Percentiles rank a stretch among this genome's conserved stretches.
Evolutionary conservation across 306 rosid genomes (phyloP).

Genomic region (Cicer chorassanicum): DNA sequence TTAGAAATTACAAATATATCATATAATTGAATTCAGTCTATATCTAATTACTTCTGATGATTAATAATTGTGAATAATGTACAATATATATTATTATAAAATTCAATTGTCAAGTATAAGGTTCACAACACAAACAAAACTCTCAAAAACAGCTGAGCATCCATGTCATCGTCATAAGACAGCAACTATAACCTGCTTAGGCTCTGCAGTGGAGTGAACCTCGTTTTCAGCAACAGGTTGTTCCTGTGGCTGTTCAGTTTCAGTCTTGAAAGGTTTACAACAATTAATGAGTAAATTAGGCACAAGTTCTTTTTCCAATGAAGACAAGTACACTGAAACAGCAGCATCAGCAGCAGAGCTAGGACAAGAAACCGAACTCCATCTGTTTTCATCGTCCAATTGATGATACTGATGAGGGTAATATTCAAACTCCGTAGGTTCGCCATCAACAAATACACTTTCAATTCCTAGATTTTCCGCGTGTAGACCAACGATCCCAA

Average conservation of each 20-base stretch:
- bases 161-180: conserved; percentile 7
- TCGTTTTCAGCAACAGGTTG: conserved; percentile 68
- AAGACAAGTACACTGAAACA: conserved; percentile 64
- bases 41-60: background rate
- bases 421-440: conserved; percentile 82
- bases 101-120: conserved; percentile 4
- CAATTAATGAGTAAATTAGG: conserved; percentile 90
- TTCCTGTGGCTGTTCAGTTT: conserved; percentile 64
- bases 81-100: background rate
- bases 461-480: conserved; percentile 91
- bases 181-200: conserved; percentile 76
- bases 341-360: conserved; percentile 85
- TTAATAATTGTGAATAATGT: background rate
- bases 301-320: conserved; percentile 73
- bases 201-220: conserved; percentile 61
- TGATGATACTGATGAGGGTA: conserved; percentile 66
- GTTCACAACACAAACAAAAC: conserved; percentile 27
- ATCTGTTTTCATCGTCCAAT: conserved; percentile 57
- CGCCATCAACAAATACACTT: conserved; percentile 87
- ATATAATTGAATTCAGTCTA: background rate
- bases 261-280: conserved; percentile 73
- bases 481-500: conserved; percentile 88
- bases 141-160: conserved; percentile 19
- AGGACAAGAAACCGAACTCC: conserved; percentile 68
- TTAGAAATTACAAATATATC: background rate